Conservation (phyloP, 78 protist species). For the Ministeria vibrans region DNA sequence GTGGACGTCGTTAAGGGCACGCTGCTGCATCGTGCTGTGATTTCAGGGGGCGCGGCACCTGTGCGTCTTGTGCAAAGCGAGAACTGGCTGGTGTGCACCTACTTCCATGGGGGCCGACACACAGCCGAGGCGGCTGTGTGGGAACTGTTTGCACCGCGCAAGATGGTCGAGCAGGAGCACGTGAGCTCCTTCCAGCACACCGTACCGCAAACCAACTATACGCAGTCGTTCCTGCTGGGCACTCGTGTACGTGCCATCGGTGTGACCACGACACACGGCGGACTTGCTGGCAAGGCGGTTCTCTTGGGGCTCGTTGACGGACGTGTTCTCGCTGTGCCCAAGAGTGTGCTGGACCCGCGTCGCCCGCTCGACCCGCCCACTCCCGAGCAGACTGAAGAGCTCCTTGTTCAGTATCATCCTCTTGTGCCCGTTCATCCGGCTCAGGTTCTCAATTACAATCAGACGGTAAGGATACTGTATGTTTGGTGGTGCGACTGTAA, state of each 20-base stretch:
- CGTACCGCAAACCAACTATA: no score
- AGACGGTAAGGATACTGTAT: no score
- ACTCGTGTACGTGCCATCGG: background rate
- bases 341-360: conserved; percentile 4
- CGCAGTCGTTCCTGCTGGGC: background rate
- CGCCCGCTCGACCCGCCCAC: background rate
- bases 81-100: background rate
- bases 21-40: background rate
- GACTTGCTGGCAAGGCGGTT: background rate
- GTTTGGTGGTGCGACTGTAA: no score
- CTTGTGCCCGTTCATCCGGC: background rate
- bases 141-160: conserved; percentile 1
- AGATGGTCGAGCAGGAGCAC: background rate
- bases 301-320: background rate
- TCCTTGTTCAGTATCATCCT: background rate
- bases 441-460: background rate
- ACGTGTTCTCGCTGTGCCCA: background rate
- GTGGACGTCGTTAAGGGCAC: conserved; percentile 7
- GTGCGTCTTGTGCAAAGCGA: background rate
- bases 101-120: no score
- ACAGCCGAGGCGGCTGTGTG: background rate
- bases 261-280: background rate
- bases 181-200: no score
- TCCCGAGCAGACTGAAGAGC: background rate
- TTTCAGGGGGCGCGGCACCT: background rate